These are phyloP conservation scores for Solanum hybrid DNA, from an alignment of 305 asterid species.

Conservation along the genomic window DNA sequence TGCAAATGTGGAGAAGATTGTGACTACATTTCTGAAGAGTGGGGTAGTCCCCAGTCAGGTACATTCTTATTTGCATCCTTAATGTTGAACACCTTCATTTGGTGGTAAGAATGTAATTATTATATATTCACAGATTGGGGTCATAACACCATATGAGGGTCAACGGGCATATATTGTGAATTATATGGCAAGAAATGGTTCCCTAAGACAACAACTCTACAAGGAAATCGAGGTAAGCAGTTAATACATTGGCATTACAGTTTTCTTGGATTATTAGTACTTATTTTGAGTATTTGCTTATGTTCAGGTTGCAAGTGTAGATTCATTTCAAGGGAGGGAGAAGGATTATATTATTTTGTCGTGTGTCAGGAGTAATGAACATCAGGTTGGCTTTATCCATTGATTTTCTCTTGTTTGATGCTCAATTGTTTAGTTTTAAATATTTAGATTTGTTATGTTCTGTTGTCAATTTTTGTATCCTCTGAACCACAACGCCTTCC, in stretches of 20 bases:
- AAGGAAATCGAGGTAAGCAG: slow-evolving; percentile 89
- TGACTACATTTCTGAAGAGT: slow-evolving; percentile 92
- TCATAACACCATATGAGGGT: slow-evolving; percentile 98
- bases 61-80: not conserved
- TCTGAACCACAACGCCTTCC: not conserved
- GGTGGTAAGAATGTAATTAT: not conserved
- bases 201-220: slow-evolving; percentile 93
- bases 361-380: slow-evolving; percentile 99
- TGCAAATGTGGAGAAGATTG: slow-evolving; percentile 96
- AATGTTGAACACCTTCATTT: not conserved
- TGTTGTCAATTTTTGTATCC: not conserved
- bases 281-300: not conserved
- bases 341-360: slow-evolving; percentile 94
- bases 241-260: not conserved
- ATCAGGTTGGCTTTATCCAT: slow-evolving; percentile 54
- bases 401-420: not conserved
- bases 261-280: not conserved
- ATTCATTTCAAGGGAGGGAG: slow-evolving; percentile 99
- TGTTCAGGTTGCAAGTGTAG: slow-evolving; percentile 93
- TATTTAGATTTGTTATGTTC: not conserved
- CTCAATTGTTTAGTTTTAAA: not conserved
- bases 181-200: slow-evolving; percentile 95
- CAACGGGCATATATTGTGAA: slow-evolving; percentile 98
- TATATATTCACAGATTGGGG: slow-evolving; percentile 64
- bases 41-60: slow-evolving; percentile 99